Evolutionary conservation across 225 moss, liverwort and hornwort genomes (phyloP).

Genomic region (Asterella californica): DNA sequence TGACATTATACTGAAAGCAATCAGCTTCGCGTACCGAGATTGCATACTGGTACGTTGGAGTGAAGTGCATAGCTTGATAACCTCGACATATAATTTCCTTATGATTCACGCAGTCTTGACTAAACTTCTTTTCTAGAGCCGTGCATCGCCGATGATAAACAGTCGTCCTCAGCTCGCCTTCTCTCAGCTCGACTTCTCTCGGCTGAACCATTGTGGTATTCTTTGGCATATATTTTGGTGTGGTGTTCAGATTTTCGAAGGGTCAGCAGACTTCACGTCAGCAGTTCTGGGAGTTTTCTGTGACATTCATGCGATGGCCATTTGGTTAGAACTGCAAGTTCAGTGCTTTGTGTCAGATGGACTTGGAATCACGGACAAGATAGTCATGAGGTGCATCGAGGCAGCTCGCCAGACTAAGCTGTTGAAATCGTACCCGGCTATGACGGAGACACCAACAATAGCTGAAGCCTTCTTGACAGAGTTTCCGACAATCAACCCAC

Average conservation of each 20-base stretch:
- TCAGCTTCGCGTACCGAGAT: constrained; percentile 66
- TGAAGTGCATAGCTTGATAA: background rate
- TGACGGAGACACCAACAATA: constrained; percentile 66
- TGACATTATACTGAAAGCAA: constrained; percentile 70
- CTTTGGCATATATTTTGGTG: background rate
- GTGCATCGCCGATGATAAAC: background rate
- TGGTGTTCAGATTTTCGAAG: constrained; percentile 83
- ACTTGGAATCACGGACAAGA: constrained; percentile 52
- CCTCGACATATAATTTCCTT: background rate
- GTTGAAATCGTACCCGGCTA: constrained; percentile 41
- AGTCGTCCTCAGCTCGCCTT: background rate
- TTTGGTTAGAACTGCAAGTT: constrained; percentile 54
- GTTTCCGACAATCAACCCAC: constrained; percentile 83
- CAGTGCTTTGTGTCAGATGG: constrained; percentile 62
- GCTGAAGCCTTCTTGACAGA: constrained; percentile 66
- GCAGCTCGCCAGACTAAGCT: constrained; percentile 53
- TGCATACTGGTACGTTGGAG: constrained; percentile 68
- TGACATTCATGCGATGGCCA: constrained; percentile 51
- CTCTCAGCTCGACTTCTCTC: no score
- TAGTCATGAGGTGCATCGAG: constrained; percentile 59
- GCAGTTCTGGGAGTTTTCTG: constrained; percentile 43
- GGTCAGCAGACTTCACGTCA: constrained; percentile 58
- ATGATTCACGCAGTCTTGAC: background rate
- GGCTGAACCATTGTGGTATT: background rate
- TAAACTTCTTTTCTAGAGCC: background rate